Percentiles rank a stretch among this genome's conserved stretches.
Evolutionary conservation across 208 protist species (phyloP).

Genomic region (Trypanosoma rangeli): DNA sequence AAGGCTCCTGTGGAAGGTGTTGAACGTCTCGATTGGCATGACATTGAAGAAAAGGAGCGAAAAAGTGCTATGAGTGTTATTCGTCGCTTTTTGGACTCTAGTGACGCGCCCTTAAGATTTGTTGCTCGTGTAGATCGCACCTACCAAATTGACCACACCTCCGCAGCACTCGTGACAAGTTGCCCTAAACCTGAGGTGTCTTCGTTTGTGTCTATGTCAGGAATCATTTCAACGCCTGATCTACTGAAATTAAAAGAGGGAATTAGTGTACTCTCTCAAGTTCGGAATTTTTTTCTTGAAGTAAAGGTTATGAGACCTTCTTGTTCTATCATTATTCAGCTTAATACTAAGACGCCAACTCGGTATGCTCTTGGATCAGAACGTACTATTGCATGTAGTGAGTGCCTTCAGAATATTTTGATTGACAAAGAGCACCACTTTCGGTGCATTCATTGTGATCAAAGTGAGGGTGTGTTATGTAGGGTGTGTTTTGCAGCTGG

Average conservation of each 20-base stretch:
- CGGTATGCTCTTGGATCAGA: slow-evolving; percentile 32
- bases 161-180: slow-evolving; percentile 36
- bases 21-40: slow-evolving; percentile 35
- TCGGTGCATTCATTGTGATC: slow-evolving; percentile 76
- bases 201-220: slow-evolving; percentile 51
- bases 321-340: slow-evolving; percentile 37
- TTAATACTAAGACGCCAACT: slow-evolving; percentile 66
- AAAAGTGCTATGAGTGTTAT: slow-evolving; percentile 25
- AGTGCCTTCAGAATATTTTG: slow-evolving; percentile 44
- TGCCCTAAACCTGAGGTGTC: slow-evolving; percentile 29
- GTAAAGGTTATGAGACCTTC: slow-evolving; percentile 62
- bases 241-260: slow-evolving; percentile 30
- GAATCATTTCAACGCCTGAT: slow-evolving; percentile 38
- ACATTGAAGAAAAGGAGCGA: slow-evolving; percentile 28
- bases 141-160: slow-evolving; percentile 48
- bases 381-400: slow-evolving; percentile 51
- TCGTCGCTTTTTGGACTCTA: slow-evolving; percentile 30
- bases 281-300: slow-evolving; percentile 54
- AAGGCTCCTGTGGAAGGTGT: slow-evolving; percentile 1
- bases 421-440: slow-evolving; percentile 58
- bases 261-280: slow-evolving; percentile 29
- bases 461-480: slow-evolving; percentile 39
- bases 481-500: slow-evolving; percentile 33
- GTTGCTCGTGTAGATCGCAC: slow-evolving; percentile 42
- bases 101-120: slow-evolving; percentile 62